phyloP scores from a whole-genome alignment of 129 eudicot genomes.

The Arctium minus region DNA sequence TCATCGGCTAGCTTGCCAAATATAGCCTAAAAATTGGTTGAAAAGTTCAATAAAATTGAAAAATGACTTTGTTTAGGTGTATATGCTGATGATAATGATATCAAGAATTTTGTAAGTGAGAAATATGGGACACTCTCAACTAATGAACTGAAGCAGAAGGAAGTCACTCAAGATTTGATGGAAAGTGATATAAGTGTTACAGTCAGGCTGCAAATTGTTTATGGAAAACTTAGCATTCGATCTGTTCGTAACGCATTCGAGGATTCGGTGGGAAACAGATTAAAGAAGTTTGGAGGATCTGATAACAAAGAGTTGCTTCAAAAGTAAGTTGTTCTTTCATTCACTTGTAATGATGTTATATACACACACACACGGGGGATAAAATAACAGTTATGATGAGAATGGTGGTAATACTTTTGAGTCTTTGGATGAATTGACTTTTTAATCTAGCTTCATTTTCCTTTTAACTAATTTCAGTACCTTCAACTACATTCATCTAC shows the following conservation, averaged over 20 bases:
- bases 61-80: conserved; percentile 48
- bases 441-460: no score
- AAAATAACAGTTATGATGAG: no score
- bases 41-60: not conserved
- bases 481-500: not conserved
- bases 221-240: conserved; percentile 75
- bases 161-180: conserved; percentile 58
- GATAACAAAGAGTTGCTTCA: conserved; percentile 86
- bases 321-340: conserved; percentile 38
- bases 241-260: conserved; percentile 94
- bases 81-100: conserved; percentile 72
- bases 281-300: conserved; percentile 75
- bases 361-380: no score
- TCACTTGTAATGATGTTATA: not conserved
- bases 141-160: conserved; percentile 52
- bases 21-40: not conserved
- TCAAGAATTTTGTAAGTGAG: conserved; percentile 56
- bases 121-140: conserved; percentile 61
- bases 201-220: conserved; percentile 92
- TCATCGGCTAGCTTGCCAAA: no score
- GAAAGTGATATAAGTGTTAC: conserved; percentile 75
- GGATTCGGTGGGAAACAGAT: conserved; percentile 85
- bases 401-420: no score
- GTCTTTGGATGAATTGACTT: no score
- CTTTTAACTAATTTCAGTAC: no score